These are phyloP conservation scores for Haematococcus lacustris DNA, from an alignment of 139 green algal genomes.

Conservation along the genomic window DNA sequence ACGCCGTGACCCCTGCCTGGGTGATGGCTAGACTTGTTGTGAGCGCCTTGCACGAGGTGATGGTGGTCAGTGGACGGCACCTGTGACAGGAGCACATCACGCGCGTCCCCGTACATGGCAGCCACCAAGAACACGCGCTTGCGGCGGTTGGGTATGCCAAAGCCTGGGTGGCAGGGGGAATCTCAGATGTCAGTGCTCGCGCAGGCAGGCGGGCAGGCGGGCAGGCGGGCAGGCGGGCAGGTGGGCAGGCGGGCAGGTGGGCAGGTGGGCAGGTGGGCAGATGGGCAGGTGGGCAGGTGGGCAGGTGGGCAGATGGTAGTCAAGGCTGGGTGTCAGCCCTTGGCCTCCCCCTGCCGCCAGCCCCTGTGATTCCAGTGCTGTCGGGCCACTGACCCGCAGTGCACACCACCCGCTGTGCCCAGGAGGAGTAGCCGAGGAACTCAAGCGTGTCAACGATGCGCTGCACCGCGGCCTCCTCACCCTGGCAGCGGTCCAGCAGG, in stretches of 20 bases:
- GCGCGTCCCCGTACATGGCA: slow-evolving; percentile 70
- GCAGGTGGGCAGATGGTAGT: no score
- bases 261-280: no score
- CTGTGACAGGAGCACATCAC: slow-evolving; percentile 78
- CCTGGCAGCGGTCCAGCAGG: slow-evolving; percentile 51
- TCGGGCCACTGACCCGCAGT: slow-evolving; percentile 50
- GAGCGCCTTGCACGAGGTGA: slow-evolving; percentile 42
- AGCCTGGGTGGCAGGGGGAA: slow-evolving; percentile 50
- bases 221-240: no score
- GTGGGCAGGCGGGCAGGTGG: no score
- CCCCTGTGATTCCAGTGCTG: no score
- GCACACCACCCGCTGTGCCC: slow-evolving; percentile 69
- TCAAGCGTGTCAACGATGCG: slow-evolving; percentile 57
- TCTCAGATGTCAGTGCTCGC: no score
- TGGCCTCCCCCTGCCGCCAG: no score
- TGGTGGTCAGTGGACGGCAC: slow-evolving; percentile 3
- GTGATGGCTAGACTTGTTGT: no score
- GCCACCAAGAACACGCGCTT: slow-evolving; percentile 78
- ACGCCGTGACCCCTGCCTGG: no score
- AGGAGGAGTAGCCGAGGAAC: slow-evolving; percentile 66
- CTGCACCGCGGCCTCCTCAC: slow-evolving; percentile 39
- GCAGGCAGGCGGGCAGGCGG: no score
- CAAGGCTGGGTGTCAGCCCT: no score
- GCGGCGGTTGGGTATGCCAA: slow-evolving; percentile 78
- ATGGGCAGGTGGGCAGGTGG: no score